Conservation (phyloP, 371 early-diverging fungal genomes). For the Chytridium lagenaria region DNA sequence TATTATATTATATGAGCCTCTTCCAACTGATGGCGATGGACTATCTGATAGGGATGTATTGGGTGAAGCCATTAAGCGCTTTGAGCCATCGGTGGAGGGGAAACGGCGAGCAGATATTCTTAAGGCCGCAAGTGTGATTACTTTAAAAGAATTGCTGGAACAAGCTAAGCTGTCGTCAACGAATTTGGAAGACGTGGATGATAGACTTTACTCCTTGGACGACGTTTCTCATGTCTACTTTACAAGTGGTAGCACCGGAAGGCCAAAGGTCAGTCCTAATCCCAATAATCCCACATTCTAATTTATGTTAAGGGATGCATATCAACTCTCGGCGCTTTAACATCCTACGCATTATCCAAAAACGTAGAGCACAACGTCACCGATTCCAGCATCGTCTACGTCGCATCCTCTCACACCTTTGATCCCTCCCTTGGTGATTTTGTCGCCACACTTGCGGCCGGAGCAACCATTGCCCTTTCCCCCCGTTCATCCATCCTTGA, state of each 20-base stretch:
- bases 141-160: not conserved
- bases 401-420: constrained; percentile 45
- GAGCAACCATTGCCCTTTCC: constrained; percentile 34
- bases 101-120: not conserved
- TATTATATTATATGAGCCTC: constrained; percentile 23
- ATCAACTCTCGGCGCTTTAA: constrained; percentile 28
- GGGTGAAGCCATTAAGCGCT: not conserved
- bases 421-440: constrained; percentile 47
- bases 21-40: too few relatives aligned
- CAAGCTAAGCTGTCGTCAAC: not conserved
- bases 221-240: constrained; percentile 42
- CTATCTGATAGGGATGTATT: not conserved
- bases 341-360: constrained; percentile 34
- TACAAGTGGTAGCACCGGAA: constrained; percentile 45
- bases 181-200: not conserved
- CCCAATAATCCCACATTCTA: not conserved
- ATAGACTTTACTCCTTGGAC: not conserved
- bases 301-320: constrained; percentile 33
- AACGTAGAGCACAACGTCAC: constrained; percentile 28
- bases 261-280: constrained; percentile 33
- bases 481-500: constrained; percentile 21
- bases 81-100: not conserved
- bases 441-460: constrained; percentile 29
- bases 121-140: not conserved
- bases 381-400: constrained; percentile 21